Evolutionary conservation across 1,139 yeast genomes (phyloP), one percentile per base, ranked within the genome.

Genomic region (Yamadazyma siamensis): DNA sequence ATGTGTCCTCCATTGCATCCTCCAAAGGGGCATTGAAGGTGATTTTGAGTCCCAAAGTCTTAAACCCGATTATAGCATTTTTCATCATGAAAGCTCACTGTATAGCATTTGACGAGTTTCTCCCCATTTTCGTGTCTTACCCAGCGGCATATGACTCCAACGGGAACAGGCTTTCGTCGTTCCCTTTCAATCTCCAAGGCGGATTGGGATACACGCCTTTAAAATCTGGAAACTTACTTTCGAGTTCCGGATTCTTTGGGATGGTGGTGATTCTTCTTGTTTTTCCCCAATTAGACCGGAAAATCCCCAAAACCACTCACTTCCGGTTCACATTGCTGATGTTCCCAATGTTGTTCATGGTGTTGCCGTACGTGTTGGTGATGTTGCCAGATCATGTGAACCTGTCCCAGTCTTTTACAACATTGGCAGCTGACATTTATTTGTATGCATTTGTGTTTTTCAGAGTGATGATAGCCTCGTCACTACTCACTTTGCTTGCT

Each of bases 241-340:
- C 82, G 4, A 45, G 63, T 3, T 72, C 80, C 3, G 85, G 85
- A 5, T 49, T 73, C 24, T 54, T 72, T 19, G 83, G 83, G 1
- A 68, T 75, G 20, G 40, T 74, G 25, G 58, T 69, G 26, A 67
- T 77, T 29, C 39, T 76, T 28, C 47, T 75, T 23, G 47, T 74
- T 2, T 76, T 72, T 48, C 85, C 85, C 4, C 54, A 59, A 32
- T 53, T 77, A 27, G 83, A 78, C 43, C 57, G 77, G 31, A 59
- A 56, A 24, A 64, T 62, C 41, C 70, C 50, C 21, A 64, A 77
- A 13, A 51, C 71, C 23, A 46, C 55, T n/a, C 65, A 75, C 5
- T 73, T 62, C 44, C 50, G 71, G 28, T 31, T 60, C 2, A 61
- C 73, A 5, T 52, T 64, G 21, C 44, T 56, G 15, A 42, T 67